A percentile compares a stretch with the other conserved stretches of the same genome.
These are phyloP conservation scores for Pseudoneurospora amorphoporcata DNA, from an alignment of 495 filamentous ascomycete species.

Conservation along the genomic window DNA sequence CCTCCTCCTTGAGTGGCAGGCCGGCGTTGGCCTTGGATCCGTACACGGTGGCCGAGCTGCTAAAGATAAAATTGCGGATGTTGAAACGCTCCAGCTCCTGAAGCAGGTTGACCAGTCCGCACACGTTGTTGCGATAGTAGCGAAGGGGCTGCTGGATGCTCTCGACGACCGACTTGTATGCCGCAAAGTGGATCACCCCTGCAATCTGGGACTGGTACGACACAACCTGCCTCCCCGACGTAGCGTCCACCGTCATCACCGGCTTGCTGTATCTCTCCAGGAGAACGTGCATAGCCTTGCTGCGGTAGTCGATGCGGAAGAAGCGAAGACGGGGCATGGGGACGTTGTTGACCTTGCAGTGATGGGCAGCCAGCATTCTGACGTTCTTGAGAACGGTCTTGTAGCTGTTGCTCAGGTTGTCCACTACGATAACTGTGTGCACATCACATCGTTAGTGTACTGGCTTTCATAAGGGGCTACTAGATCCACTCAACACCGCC, in stretches of 20 bases:
- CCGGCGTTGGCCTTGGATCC: slow-evolving; percentile 45
- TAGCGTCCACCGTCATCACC: slow-evolving; percentile 26
- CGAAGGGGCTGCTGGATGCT: slow-evolving; percentile 43
- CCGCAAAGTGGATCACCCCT: slow-evolving; percentile 57
- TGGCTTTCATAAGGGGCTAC: neutral
- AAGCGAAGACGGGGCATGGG: slow-evolving; percentile 43
- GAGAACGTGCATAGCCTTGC: slow-evolving; percentile 19
- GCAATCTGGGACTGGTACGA: slow-evolving; percentile 38
- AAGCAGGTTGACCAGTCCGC: slow-evolving; percentile 51
- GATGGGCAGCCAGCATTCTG: slow-evolving; percentile 34
- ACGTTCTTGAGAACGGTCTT: slow-evolving; percentile 44
- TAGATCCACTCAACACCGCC: neutral
- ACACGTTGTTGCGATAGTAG: slow-evolving; percentile 59
- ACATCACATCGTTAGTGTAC: neutral
- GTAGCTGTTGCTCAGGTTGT: slow-evolving; percentile 54
- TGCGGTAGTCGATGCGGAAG: slow-evolving; percentile 49
- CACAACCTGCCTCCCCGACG: slow-evolving; percentile 33
- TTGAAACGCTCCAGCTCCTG: slow-evolving; percentile 43
- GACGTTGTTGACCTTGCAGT: slow-evolving; percentile 27
- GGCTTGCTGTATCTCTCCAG: slow-evolving; percentile 19
- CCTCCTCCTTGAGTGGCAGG: slow-evolving; percentile 47
- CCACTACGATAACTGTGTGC: slow-evolving; percentile 42
- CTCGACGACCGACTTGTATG: slow-evolving; percentile 44
- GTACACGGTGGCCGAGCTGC: slow-evolving; percentile 54
- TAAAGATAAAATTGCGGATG: slow-evolving; percentile 59